A percentile compares a stretch with the other conserved stretches of the same genome.
These are phyloP conservation scores for Hyparrhenia diplandra DNA, from an alignment of 176 grass and related monocot genomes.

Conservation along the genomic window DNA sequence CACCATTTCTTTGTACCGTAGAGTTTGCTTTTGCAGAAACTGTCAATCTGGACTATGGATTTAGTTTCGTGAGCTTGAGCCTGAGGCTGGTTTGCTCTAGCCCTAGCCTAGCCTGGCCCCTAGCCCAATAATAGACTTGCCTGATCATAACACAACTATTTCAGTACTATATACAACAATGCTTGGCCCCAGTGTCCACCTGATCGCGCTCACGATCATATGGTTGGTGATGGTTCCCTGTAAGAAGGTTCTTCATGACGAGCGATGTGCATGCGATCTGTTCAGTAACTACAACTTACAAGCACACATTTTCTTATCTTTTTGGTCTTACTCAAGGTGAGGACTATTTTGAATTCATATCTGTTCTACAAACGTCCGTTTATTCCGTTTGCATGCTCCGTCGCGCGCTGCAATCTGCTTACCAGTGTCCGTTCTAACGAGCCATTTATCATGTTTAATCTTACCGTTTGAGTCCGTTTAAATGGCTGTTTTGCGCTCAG, in stretches of 20 bases:
- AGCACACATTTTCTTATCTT: neutral
- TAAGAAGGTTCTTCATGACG: neutral
- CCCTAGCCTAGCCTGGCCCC: too few species aligned
- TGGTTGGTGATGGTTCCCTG: neutral
- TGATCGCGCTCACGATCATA: constrained; percentile 1
- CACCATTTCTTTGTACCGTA: neutral
- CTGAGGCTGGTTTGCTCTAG: neutral
- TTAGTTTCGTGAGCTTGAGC: neutral
- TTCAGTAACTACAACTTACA: constrained; percentile 16
- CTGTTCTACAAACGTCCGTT: neutral
- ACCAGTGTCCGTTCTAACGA: neutral
- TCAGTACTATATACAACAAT: neutral
- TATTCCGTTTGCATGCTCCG: neutral
- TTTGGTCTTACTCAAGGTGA: neutral
- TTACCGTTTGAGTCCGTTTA: neutral
- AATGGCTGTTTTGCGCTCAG: neutral
- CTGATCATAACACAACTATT: neutral
- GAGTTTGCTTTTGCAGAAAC: constrained; percentile 4
- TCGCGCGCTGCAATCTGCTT: too few species aligned
- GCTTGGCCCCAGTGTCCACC: neutral
- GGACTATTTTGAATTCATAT: neutral
- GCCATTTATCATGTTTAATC: neutral
- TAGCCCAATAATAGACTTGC: neutral
- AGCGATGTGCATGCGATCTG: neutral
- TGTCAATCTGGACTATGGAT: neutral